These are phyloP conservation scores for Buxus sempervirens DNA, from an alignment of 164 flowering plant genomes.

Conservation along the genomic window DNA sequence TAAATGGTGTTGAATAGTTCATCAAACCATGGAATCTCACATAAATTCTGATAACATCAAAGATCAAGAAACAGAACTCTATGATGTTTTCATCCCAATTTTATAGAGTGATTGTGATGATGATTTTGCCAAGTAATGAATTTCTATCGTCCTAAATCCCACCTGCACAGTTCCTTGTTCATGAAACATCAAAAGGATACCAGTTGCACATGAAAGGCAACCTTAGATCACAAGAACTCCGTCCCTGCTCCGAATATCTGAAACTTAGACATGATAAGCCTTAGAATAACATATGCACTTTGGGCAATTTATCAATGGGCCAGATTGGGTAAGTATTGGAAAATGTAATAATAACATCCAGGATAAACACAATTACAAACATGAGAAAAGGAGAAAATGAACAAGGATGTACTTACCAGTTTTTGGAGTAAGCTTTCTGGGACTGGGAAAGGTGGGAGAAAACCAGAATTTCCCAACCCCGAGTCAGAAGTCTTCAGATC, in stretches of 20 bases:
- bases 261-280: slow-evolving; percentile 94
- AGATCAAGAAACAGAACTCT: slow-evolving; percentile 40
- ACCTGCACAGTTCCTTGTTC: slow-evolving; percentile 83
- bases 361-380: slow-evolving; percentile 5
- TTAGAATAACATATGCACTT: slow-evolving; percentile 67
- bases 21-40: slow-evolving; percentile 30
- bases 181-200: slow-evolving; percentile 68
- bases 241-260: slow-evolving; percentile 93
- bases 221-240: slow-evolving; percentile 62
- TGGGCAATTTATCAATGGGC: slow-evolving; percentile 39
- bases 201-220: slow-evolving; percentile 71
- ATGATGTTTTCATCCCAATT: slow-evolving; percentile 40
- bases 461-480: slow-evolving; percentile 34
- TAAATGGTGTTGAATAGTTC: slow-evolving; percentile 14
- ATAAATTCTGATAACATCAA: slow-evolving; percentile 33
- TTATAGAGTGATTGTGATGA: slow-evolving; percentile 30
- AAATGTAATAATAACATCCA: slow-evolving; percentile 21
- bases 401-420: slow-evolving; percentile 56
- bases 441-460: slow-evolving; percentile 74
- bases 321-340: slow-evolving; percentile 36
- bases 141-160: slow-evolving; percentile 78
- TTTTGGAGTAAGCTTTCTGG: slow-evolving; percentile 63
- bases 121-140: slow-evolving; percentile 29
- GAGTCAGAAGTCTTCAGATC: slow-evolving; percentile 34
- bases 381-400: background rate